Conservation (phyloP, 257 asterid genomes). For the Solanum tarijense region DNA sequence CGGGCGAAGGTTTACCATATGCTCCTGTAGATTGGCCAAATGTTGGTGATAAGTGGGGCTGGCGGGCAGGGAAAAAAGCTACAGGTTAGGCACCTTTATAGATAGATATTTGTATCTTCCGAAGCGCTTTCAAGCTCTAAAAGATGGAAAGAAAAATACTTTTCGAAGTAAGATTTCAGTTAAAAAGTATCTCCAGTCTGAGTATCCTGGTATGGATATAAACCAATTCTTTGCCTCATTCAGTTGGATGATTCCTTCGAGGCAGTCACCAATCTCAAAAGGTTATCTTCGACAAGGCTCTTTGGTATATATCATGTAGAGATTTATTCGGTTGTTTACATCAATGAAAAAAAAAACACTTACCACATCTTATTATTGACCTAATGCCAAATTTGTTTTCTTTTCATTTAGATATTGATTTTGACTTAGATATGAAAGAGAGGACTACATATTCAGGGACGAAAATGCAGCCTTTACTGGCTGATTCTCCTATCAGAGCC, state of each 20-base stretch:
- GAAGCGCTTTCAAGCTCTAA: conserved; percentile 2
- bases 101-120: conserved; percentile 68
- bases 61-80: conserved; percentile 61
- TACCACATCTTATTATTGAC: background rate
- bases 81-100: conserved; percentile 30
- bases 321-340: background rate
- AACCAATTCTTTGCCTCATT: conserved; percentile 56
- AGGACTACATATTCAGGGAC: background rate
- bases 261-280: background rate
- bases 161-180: conserved; percentile 55
- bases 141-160: conserved; percentile 8
- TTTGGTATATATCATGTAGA: background rate
- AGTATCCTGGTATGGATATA: conserved; percentile 40
- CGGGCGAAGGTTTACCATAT: conserved; percentile 77
- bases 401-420: background rate
- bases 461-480: background rate
- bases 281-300: conserved; percentile 21
- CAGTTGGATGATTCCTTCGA: conserved; percentile 71
- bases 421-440: background rate
- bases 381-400: background rate
- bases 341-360: background rate
- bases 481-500: conserved; percentile 11
- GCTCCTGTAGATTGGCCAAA: conserved; percentile 80
- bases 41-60: conserved; percentile 76
- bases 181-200: conserved; percentile 32